Conservation (phyloP, 306 rosid genomes). For the Arachis hypogaea region DNA sequence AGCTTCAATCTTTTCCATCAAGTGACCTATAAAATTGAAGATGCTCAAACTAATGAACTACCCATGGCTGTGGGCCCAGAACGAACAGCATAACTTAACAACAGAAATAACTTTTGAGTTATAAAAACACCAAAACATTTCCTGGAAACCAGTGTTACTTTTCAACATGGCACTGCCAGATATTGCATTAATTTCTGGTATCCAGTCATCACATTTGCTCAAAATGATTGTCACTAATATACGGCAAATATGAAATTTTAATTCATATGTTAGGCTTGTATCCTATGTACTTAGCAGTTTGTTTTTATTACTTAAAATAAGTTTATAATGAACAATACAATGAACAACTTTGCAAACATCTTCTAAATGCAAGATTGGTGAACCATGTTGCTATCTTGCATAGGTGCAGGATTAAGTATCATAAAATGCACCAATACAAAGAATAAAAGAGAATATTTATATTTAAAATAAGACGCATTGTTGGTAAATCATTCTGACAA, state of each 20-base stretch:
- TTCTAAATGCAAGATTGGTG: conserved; percentile 18
- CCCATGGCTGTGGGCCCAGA: conserved; percentile 5
- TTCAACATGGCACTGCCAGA: conserved; percentile 4
- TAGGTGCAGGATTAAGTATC: neutral
- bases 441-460: too few relatives aligned
- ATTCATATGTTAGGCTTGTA: conserved; percentile 10
- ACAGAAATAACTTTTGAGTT: neutral
- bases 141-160: conserved; percentile 4
- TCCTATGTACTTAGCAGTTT: conserved; percentile 23
- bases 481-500: too few relatives aligned
- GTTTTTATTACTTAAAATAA: conserved; percentile 7
- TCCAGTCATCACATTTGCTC: conserved; percentile 28
- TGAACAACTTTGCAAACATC: neutral
- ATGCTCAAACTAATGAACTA: conserved; percentile 32
- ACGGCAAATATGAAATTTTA: conserved; percentile 7
- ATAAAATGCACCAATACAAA: neutral
- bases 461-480: too few relatives aligned
- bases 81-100: conserved; percentile 15
- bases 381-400: neutral
- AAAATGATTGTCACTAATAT: neutral
- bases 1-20: conserved; percentile 94
- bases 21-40: conserved; percentile 66
- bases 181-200: conserved; percentile 4
- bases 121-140: conserved; percentile 10
- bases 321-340: neutral